Conservation (phyloP, 371 early-diverging fungal genomes). For the Mortierella sp. region DNA sequence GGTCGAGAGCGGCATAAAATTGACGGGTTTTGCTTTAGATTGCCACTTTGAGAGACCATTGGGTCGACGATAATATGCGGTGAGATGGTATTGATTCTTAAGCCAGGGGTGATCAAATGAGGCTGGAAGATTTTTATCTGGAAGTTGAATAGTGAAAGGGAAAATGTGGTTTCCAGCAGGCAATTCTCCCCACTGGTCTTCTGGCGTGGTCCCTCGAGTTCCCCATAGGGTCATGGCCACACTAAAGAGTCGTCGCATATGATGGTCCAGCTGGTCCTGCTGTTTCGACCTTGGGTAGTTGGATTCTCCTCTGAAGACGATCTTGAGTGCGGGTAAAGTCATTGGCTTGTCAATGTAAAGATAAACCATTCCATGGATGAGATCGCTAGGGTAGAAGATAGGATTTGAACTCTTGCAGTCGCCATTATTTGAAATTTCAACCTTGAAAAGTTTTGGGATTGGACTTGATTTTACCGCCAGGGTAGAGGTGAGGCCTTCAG, state of each 20-base stretch:
- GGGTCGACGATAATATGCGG: constrained; percentile 52
- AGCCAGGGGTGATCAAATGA: constrained; percentile 58
- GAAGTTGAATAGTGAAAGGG: constrained; percentile 53
- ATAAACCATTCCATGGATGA: constrained; percentile 54
- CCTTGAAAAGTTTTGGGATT: constrained; percentile 50
- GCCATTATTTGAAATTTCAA: constrained; percentile 49
- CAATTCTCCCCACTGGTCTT: constrained; percentile 50
- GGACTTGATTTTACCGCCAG: constrained; percentile 39
- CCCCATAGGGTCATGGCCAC: constrained; percentile 56
- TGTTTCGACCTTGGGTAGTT: constrained; percentile 54
- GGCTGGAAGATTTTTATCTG: constrained; percentile 54
- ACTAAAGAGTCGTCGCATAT: constrained; percentile 55
- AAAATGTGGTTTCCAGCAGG: constrained; percentile 55
- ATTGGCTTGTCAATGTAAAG: constrained; percentile 55
- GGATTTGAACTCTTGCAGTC: constrained; percentile 51
- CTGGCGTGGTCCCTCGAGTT: constrained; percentile 40
- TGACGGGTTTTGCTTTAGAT: constrained; percentile 54
- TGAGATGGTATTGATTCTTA: constrained; percentile 55
- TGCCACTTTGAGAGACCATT: constrained; percentile 57
- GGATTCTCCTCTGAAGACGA: constrained; percentile 55
- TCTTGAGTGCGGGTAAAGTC: constrained; percentile 55
- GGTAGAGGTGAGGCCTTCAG: constrained; percentile 4
- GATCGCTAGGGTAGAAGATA: constrained; percentile 47
- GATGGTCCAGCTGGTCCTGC: constrained; percentile 55
- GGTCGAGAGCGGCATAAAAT: constrained; percentile 55